phyloP scores from a whole-genome alignment of 805 yeast genomes.

The Cyberlindnera nakhonratchasimensis region DNA sequence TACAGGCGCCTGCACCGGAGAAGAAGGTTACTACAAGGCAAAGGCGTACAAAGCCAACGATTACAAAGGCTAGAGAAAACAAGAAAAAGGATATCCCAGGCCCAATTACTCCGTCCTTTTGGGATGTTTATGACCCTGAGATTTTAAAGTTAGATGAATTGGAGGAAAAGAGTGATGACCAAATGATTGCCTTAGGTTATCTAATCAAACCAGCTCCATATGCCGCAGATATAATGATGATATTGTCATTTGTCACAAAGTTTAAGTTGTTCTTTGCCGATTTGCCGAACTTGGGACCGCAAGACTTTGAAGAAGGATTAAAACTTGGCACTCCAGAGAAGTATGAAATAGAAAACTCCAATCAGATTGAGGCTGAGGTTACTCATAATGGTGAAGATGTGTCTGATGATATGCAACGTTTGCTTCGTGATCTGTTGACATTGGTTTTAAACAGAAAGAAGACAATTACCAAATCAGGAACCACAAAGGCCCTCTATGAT shows the following conservation, averaged over 20 bases:
- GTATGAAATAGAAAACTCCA: constrained; percentile 17
- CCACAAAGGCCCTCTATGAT: constrained; percentile 19
- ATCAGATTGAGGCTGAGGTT: constrained; percentile 6
- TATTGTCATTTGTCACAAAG: constrained; percentile 23
- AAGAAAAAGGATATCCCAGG: constrained; percentile 26
- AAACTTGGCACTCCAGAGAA: constrained; percentile 10
- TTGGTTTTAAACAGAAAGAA: constrained; percentile 21
- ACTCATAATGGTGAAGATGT: constrained; percentile 9
- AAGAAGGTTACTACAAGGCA: constrained; percentile 4
- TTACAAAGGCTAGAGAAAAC: constrained; percentile 11
- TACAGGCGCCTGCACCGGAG: neutral
- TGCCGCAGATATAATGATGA: constrained; percentile 23
- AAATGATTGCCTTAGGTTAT: constrained; percentile 25
- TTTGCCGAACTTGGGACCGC: constrained; percentile 24
- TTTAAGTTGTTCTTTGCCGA: constrained; percentile 19
- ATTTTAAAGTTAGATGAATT: constrained; percentile 1
- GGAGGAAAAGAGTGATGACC: constrained; percentile 7
- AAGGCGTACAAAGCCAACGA: constrained; percentile 10
- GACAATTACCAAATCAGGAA: constrained; percentile 6
- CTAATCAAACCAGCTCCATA: constrained; percentile 24
- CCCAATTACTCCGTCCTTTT: constrained; percentile 19
- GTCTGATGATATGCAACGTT: constrained; percentile 16
- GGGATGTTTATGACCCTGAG: constrained; percentile 18
- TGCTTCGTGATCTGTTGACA: constrained; percentile 17
- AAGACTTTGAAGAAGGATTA: constrained; percentile 28